Evolutionary conservation across 805 yeast species (phyloP), one percentile per base, ranked within the genome.

Genomic region (Candida schatavii): DNA sequence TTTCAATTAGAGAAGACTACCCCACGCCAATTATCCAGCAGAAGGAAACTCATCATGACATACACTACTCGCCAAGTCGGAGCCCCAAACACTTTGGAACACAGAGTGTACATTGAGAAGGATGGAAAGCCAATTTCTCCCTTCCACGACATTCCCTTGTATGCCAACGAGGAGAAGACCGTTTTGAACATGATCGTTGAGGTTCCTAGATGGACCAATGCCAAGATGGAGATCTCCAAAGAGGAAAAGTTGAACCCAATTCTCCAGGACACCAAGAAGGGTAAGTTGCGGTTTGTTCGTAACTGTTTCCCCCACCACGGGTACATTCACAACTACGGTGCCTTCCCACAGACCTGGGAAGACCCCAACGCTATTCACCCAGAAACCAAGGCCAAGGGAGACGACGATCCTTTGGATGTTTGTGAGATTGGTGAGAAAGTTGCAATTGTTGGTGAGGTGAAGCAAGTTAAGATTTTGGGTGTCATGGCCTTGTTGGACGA

Each of bases 281-380:
- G 97, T 54, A 85, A 88, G 69, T 80, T 89, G 60, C 83, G 98
- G 74, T 93, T 84, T 56, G 98, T 93, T 46, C 84, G 96, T 75
- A 93, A 93, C 80, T 82, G 95, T 68, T 91, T 91, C 88, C 99
- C 99, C 41, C 96, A 87, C 76, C 95, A 93, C 67, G 99, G 99
- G 56, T 91, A 93, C 77, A 91, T 91, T 55, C 96, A 89, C 75
- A 93, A 93, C 76, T 91, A 91, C 66, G 99, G 98, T 66, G 97
- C 97, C 38, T 85, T 91, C 80, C 98, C 98, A 52, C 97, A 91
- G 68, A 83, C 89, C 37, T 83, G 89, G 89, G 89, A 83, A 66
- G 87, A 83, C 58, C 76, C 76, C 37, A 65, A 87, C 81, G 65
- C 79, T 69, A 56, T 75, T 54, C 62, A 63, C 66, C 61, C 86